phyloP scores from a whole-genome alignment of 306 rosid genomes.

The Carpinus viminea region DNA sequence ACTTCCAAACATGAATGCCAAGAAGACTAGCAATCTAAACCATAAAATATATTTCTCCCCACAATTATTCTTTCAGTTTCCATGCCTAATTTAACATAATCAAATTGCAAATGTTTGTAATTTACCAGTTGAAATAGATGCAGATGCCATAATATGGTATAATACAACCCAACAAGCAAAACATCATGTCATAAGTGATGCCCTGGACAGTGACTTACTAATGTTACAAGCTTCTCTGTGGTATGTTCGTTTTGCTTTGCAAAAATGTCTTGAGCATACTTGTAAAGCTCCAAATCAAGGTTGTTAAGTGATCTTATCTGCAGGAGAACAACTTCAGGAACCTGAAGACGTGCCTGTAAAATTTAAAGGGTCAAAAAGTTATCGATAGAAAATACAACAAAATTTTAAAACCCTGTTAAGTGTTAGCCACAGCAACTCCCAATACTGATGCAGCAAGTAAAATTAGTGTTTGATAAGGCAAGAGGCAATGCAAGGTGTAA shows the following conservation, averaged over 20 bases:
- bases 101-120: not conserved
- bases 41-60: not conserved
- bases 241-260: slow-evolving; percentile 51
- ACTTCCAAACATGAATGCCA: not conserved
- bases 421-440: slow-evolving; percentile 1
- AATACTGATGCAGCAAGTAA: slow-evolving; percentile 14
- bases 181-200: slow-evolving; percentile 8
- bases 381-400: slow-evolving; percentile 8
- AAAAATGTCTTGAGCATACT: slow-evolving; percentile 67
- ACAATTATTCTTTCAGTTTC: not conserved
- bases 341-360: slow-evolving; percentile 73
- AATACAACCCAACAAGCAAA: not conserved
- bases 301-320: slow-evolving; percentile 67
- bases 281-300: slow-evolving; percentile 87
- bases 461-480: not conserved
- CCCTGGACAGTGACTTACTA: slow-evolving; percentile 46
- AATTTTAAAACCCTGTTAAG: slow-evolving; percentile 18
- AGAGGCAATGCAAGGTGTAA: slow-evolving; percentile 11
- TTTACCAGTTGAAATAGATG: not conserved
- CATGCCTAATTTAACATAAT: not conserved
- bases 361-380: slow-evolving; percentile 14
- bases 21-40: not conserved
- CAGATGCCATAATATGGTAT: not conserved
- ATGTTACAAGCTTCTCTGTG: slow-evolving; percentile 32
- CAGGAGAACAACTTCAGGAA: slow-evolving; percentile 59